Percentiles rank a stretch among this genome's conserved stretches.
Evolutionary conservation across 768 basidiomycete species (phyloP).

Genomic region (Leccinum arenicola): DNA sequence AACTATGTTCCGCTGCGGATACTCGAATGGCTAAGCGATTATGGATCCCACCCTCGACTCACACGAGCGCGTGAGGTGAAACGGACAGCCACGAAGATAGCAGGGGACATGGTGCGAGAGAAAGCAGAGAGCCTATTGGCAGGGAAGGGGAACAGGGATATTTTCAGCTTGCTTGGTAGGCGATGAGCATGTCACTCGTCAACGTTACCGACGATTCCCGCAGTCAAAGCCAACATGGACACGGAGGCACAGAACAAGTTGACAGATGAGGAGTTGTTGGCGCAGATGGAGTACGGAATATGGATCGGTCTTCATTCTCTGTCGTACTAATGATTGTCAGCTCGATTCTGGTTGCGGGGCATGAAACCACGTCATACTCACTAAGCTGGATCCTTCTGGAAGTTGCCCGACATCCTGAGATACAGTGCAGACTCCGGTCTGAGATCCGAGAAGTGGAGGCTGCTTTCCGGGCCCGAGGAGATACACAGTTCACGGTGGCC

Average conservation of each 20-base stretch:
- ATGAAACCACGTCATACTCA: constrained; percentile 62
- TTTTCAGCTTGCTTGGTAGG: constrained; percentile 40
- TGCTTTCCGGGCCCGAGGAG: constrained; percentile 8
- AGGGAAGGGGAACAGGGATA: constrained; percentile 16
- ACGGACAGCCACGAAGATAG: constrained; percentile 2
- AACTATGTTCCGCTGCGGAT: constrained; percentile 13
- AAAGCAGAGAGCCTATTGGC: constrained; percentile 11
- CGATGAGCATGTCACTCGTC: neutral
- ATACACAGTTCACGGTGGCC: constrained; percentile 16
- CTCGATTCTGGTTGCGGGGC: constrained; percentile 46
- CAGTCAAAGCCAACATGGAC: constrained; percentile 31
- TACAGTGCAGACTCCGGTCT: constrained; percentile 57
- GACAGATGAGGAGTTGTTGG: constrained; percentile 14
- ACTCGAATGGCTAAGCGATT: constrained; percentile 34
- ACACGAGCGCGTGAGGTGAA: constrained; percentile 14
- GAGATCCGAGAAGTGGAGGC: constrained; percentile 16
- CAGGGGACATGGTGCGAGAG: constrained; percentile 16
- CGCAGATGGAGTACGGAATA: constrained; percentile 19
- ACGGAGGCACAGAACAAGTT: constrained; percentile 22
- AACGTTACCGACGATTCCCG: neutral
- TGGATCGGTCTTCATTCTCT: neutral
- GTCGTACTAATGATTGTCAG: constrained; percentile 20
- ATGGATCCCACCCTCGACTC: constrained; percentile 21
- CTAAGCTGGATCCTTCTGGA: constrained; percentile 63
- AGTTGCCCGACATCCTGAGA: constrained; percentile 53